Base-by-base conservation (phyloP, 1,284 basidiomycete species). In the Apiotrichum veenhuisii region DNA sequence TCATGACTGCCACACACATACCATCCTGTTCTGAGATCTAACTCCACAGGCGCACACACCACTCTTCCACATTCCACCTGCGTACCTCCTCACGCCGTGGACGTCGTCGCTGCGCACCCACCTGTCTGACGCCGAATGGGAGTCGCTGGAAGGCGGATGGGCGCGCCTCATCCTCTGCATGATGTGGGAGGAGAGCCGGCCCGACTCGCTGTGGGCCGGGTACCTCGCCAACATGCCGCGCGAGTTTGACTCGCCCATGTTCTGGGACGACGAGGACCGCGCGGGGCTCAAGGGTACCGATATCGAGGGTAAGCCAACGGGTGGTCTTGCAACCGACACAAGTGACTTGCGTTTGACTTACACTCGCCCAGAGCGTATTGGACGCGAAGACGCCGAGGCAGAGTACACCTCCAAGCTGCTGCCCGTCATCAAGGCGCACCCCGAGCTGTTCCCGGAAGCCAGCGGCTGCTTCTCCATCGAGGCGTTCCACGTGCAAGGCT, bases 191-290 rank as follows among this genome's bases (percentile, higher is more conserved):
- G 83, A 84, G 50, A 81, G 85, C 3, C 78, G 77, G 0, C 42
- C 71, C 9, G 68, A 79, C 23, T 89, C 86, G 43, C 82, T 77
- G 58, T 91, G 89, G 89, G 71, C 72, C 11, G 80, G 78, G 7
- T 91, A 52, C 46, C 44, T 64, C 71, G 70, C 67, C 34, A 73
- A 76, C 36, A 81, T 97, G 66, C 94, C 95, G 0, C 79, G 70
- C 2, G 61, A 65, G 11, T 98, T 98, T 70, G 83, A 88, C 63
- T 95, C 93, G 0, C 91, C 94, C 1, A 98, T 98, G 91, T 96
- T 97, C 74, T 98, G 95, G 96, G 17, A 26, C 7, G 80, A 82
- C 1, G 80, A 82, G 2, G 90, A 97, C 54, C 76, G 95, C 4
- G 36, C 34, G 2, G 72, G 78, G n/a, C 82, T 99, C 9, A 74